Evolutionary conservation across 495 filamentous ascomycete genomes (phyloP), one percentile per base, ranked within the genome.

Genomic region (Xylaria flabelliformis): DNA sequence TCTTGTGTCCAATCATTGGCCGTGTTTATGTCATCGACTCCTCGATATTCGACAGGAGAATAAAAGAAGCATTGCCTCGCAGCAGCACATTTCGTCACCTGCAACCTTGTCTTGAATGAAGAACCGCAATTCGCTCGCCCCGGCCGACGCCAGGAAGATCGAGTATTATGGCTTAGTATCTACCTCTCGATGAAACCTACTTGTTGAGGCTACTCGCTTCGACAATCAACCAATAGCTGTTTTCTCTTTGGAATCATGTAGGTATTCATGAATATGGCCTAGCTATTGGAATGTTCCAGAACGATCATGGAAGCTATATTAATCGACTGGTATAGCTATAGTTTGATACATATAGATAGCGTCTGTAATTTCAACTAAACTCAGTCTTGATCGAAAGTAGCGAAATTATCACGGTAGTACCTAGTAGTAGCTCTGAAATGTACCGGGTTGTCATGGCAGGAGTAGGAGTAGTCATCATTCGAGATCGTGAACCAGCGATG

Each of bases 21-120:
- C 17, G 21, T 26, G 32, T 56, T 67, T 67, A 67, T 67, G 50
- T 67, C 65, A 67, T 55, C 48, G 29, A 24, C 39, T 64, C 21
- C 36, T 64, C 21, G 39, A 44, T 21, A 42, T 13, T 29, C 39
- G 61, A 44, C 1, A 41, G 19, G 36, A 26, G 9, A 15, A n/a
- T 17, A 63, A 10, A 26, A 6, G n/a, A 61, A 21, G 26, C 39
- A 24, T 17, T 29, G 39, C 13, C 59, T 62, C 21, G n/a, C 21
- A 39, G 58, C 34, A 61, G 9, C 39, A 34, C 32, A 61, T 21
- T 39, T 2, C 32, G 58, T 39, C 29, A 39, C 34, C n/a, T 64
- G 36, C 61, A 64, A 42, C 26, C 34, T 63, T 12, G 64, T 21
- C 46, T 67, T 7, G n/a, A 26, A 39, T n/a, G 17, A 55, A 55